Evolutionary conservation across 1,284 basidiomycete genomes (phyloP).

Genomic region (Cystobasidium slooffiae): DNA sequence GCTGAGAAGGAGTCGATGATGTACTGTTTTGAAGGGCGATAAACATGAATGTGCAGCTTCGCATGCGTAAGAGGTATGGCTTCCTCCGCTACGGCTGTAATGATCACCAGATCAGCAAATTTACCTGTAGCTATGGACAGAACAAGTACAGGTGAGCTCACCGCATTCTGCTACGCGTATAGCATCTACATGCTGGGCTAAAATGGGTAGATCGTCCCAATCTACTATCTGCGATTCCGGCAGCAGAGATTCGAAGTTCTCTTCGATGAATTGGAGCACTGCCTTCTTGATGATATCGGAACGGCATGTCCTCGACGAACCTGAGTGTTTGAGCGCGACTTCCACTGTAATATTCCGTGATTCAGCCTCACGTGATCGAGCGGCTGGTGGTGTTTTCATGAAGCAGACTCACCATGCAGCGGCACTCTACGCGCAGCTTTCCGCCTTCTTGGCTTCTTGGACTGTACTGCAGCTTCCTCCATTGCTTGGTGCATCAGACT

Average conservation of each 20-base stretch:
- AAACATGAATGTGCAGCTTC: conserved; percentile 79
- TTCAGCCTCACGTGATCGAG: conserved; percentile 14
- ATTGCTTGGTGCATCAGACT: conserved; percentile 24
- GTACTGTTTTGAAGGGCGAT: conserved; percentile 73
- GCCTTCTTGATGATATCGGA: conserved; percentile 26
- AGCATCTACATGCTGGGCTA: conserved; percentile 74
- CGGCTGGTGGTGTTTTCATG: background rate
- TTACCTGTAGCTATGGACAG: too few species aligned
- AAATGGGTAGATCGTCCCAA: conserved; percentile 73
- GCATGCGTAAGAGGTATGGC: conserved; percentile 46
- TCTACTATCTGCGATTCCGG: conserved; percentile 56
- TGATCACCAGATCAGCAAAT: background rate
- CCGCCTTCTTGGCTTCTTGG: conserved; percentile 17
- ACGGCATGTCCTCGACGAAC: conserved; percentile 8
- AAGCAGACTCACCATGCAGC: conserved; percentile 24
- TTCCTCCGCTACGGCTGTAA: conserved; percentile 51
- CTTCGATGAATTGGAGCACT: conserved; percentile 20
- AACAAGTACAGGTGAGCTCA: conserved; percentile 52
- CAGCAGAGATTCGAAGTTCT: conserved; percentile 34
- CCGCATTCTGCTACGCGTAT: conserved; percentile 72
- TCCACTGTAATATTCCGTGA: conserved; percentile 24
- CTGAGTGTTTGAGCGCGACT: conserved; percentile 29
- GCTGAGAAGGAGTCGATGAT: conserved; percentile 78
- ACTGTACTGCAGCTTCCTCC: background rate
- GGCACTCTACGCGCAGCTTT: conserved; percentile 5